phyloP scores from a whole-genome alignment of 805 yeast species.

The Candida caryicola region DNA sequence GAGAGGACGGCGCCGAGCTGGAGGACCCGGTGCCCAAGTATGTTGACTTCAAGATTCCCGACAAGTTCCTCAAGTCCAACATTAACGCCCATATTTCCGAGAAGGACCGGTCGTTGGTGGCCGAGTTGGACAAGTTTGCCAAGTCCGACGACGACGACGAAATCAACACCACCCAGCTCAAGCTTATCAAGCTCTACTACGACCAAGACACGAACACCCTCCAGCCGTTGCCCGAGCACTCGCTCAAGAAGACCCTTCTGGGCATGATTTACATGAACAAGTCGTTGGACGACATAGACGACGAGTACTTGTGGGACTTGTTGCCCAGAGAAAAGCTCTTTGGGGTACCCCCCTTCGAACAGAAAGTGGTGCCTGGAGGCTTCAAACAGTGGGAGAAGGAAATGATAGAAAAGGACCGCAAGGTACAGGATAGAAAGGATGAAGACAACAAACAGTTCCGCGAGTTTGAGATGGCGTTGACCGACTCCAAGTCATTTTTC shows the following conservation, averaged over 20 bases:
- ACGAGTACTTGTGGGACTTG: constrained; percentile 39
- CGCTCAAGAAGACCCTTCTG: constrained; percentile 36
- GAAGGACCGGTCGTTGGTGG: constrained; percentile 25
- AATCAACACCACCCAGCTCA: constrained; percentile 20
- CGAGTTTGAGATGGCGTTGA: constrained; percentile 17
- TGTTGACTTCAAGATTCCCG: constrained; percentile 27
- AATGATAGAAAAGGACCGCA: constrained; percentile 20
- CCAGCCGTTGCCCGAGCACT: constrained; percentile 34
- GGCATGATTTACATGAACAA: constrained; percentile 40
- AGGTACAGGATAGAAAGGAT: constrained; percentile 17
- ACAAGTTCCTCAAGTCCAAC: constrained; percentile 21
- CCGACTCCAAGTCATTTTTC: constrained; percentile 24
- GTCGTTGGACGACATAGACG: constrained; percentile 32
- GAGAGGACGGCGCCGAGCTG: background rate
- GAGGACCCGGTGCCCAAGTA: constrained; percentile 1
- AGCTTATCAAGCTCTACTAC: constrained; percentile 23
- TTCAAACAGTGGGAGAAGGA: constrained; percentile 38
- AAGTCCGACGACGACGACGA: constrained; percentile 23
- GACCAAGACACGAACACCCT: constrained; percentile 26
- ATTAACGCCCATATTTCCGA: constrained; percentile 19
- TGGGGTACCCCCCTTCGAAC: constrained; percentile 36
- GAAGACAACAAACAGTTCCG: constrained; percentile 21
- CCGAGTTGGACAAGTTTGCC: constrained; percentile 22
- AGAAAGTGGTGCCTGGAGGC: constrained; percentile 18
- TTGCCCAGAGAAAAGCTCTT: constrained; percentile 34